Evolutionary conservation across 106 monocot species (phyloP), one percentile per base, ranked within the genome.

Genomic region (Triglochin maritima): DNA sequence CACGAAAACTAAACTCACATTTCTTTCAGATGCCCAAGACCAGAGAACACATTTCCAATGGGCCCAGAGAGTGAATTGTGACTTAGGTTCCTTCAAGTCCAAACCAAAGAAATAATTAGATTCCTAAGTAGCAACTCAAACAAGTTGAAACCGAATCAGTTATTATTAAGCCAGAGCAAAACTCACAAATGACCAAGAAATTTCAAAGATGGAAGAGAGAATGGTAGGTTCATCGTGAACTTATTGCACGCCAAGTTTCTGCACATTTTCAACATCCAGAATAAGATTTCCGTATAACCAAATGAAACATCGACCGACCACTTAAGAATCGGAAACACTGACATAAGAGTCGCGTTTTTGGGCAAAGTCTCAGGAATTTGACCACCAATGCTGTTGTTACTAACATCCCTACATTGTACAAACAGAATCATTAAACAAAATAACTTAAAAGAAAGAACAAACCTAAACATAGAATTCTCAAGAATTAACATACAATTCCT

Each of bases 301-400:
- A 29, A 29, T 29, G 29, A 8, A 5, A 54, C 7, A 0, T 52
- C 42, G 3, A 68, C 4, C 16, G 44, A 17, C 4, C 4, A 9
- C 12, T 41, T 5, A 50, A 54, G 16, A 6, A 14, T 53, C 4
- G 9, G 63, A 47, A 47, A 50, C 62, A 46, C 77, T 62, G 69
- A 88, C 88, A 88, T 75, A 76, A 50, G 29, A 41, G 60, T 85
- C n/a, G 69, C 82, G 78, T 80, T 85, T 53, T 76, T 82, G 15
- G 88, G 88, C 64, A 88, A 78, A 62, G 50, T 62, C 46, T 65
- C 43, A 47, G 88, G 88, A 54, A 88, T 88, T 53, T 88, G 73
- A 12, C 85, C 88, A 66, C 81, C 62, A 50, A 88, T 82, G 47
- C 63, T 80, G 70, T 88, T 88, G 50, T 78, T 54, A 66, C 85